Conservation (phyloP, 2,329 filamentous ascomycete genomes). For the Celoporthe dispersa region DNA sequence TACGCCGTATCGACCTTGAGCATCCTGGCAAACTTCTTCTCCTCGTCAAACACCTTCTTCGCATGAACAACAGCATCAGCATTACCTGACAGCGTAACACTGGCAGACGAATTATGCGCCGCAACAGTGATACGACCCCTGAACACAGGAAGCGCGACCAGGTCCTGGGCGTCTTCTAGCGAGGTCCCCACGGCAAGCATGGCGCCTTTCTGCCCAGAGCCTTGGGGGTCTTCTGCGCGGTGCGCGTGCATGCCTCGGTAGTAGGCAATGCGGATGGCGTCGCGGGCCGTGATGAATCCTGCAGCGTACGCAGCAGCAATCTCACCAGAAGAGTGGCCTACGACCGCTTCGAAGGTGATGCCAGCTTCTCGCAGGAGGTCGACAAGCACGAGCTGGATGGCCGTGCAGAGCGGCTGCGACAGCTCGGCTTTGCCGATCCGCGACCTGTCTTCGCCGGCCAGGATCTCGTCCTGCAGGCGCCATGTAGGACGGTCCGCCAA, state of each 20-base stretch:
- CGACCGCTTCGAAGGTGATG: conserved; percentile 40
- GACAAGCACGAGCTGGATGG: conserved; percentile 46
- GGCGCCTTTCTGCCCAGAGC: not conserved
- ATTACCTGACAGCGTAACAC: conserved; percentile 36
- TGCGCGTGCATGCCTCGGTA: conserved; percentile 40
- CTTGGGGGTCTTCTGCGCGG: not conserved
- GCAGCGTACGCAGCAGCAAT: conserved; percentile 50
- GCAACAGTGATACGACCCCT: not conserved
- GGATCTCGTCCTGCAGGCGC: not conserved
- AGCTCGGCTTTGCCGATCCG: not conserved
- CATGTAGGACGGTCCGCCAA: not conserved
- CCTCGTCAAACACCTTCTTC: conserved; percentile 32
- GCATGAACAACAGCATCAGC: conserved; percentile 35
- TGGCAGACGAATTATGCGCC: not conserved
- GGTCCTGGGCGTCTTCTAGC: conserved; percentile 12
- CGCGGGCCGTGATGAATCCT: conserved; percentile 40
- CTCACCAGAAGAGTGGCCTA: conserved; percentile 51
- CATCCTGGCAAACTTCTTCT: conserved; percentile 36
- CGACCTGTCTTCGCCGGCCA: not conserved
- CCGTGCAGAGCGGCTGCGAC: conserved; percentile 42
- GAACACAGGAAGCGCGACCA: not conserved
- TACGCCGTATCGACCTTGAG: conserved; percentile 46
- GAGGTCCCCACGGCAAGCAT: not conserved
- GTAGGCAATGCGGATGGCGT: conserved; percentile 46
- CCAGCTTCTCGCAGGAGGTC: conserved; percentile 41